These are phyloP conservation scores for Phytopythium delawarense DNA, from an alignment of 352 stramenopile genomes.

Conservation along the genomic window DNA sequence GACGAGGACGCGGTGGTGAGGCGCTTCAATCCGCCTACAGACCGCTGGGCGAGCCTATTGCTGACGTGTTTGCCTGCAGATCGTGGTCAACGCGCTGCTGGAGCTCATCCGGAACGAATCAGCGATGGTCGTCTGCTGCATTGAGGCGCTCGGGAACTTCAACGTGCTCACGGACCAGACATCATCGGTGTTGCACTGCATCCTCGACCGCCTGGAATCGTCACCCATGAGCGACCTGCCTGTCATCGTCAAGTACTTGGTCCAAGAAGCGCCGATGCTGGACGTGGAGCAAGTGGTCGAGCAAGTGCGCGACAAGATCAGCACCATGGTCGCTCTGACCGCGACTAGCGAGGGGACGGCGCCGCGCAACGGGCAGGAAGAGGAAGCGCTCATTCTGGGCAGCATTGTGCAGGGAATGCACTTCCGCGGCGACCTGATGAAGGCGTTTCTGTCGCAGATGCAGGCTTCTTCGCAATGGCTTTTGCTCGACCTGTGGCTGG, in stretches of 20 bases:
- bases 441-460: slow-evolving; percentile 31
- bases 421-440: slow-evolving; percentile 46
- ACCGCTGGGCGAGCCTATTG: too few relatives aligned
- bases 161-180: slow-evolving; percentile 46
- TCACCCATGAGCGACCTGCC: slow-evolving; percentile 43
- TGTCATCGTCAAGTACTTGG: slow-evolving; percentile 58
- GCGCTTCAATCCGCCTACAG: not conserved
- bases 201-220: slow-evolving; percentile 47
- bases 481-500: slow-evolving; percentile 47
- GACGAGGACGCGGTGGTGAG: slow-evolving; percentile 38
- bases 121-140: slow-evolving; percentile 43
- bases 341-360: too few relatives aligned
- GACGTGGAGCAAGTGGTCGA: slow-evolving; percentile 35
- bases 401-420: slow-evolving; percentile 51
- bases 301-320: slow-evolving; percentile 47
- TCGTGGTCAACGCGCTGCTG: slow-evolving; percentile 43
- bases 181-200: slow-evolving; percentile 25
- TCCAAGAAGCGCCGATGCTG: slow-evolving; percentile 35
- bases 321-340: slow-evolving; percentile 27
- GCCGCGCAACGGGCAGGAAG: slow-evolving; percentile 13
- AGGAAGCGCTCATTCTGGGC: slow-evolving; percentile 45
- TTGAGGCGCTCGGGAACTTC: slow-evolving; percentile 64
- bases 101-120: slow-evolving; percentile 52
- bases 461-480: slow-evolving; percentile 17
- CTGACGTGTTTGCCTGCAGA: slow-evolving; percentile 11